Conservation (phyloP, 2,329 filamentous ascomycete genomes). For the Monosporascus sp. region DNA sequence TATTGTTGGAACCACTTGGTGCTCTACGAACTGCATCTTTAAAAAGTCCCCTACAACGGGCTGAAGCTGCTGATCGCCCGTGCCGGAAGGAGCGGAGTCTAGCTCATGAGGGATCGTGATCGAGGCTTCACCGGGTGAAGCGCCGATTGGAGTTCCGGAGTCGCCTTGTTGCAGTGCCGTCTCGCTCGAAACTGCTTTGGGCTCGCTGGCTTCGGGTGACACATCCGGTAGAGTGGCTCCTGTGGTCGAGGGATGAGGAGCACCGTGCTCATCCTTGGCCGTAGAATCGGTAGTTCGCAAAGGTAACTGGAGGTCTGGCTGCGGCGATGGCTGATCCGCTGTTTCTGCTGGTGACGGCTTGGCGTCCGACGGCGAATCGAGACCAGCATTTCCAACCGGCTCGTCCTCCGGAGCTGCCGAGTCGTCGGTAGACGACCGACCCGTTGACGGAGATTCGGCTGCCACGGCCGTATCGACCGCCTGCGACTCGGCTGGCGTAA, state of each 20-base stretch:
- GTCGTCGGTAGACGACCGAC: not conserved
- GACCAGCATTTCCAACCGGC: not conserved
- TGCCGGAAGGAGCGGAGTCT: slow-evolving; percentile 10
- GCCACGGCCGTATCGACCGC: slow-evolving; percentile 3
- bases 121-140: slow-evolving; percentile 23
- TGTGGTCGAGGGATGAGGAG: not conserved
- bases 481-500: slow-evolving; percentile 18
- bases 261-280: not conserved
- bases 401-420: not conserved
- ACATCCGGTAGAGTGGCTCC: not conserved
- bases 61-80: slow-evolving; percentile 25
- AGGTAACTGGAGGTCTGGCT: not conserved
- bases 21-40: slow-evolving; percentile 94
- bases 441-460: not conserved
- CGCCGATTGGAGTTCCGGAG: slow-evolving; percentile 1
- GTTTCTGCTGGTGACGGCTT: not conserved
- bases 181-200: not conserved
- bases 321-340: not conserved
- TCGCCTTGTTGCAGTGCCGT: slow-evolving; percentile 4
- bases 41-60: slow-evolving; percentile 91
- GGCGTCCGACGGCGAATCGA: not conserved
- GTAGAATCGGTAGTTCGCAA: not conserved
- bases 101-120: slow-evolving; percentile 21
- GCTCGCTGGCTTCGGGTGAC: not conserved
- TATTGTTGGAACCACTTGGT: slow-evolving; percentile 91